Base-by-base conservation (phyloP, 108 stramenopile genomes). In the Epipyxis sp. region DNA sequence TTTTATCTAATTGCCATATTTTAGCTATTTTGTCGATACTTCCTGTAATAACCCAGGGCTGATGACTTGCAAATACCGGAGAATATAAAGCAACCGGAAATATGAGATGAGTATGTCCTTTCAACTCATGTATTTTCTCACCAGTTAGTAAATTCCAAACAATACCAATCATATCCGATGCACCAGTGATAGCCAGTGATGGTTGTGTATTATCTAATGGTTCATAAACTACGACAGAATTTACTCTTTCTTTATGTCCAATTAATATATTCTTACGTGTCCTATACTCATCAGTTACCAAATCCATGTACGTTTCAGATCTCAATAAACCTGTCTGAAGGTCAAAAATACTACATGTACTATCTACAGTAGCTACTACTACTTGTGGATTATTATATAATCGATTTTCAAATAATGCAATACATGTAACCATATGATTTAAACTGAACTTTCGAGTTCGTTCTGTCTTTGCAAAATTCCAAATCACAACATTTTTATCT, bases 41-140 rank as follows among this genome's bases (percentile, higher is more conserved):
- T 32, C 61, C 61, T 10, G 61, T 35, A 32, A 65, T 65, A 37
- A 65, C 61, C n/a, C n/a, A n/a, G n/a, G n/a, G n/a, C n/a, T n/a
- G n/a, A n/a, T n/a, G n/a, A n/a, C n/a, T n/a, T n/a, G n/a, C n/a
- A n/a, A n/a, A n/a, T 32, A 32, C 61, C 6, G 61, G 61, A 25
- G 10, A 32, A 37, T 35, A 65, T 16, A 65, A 10, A 37, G 61
- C 61, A 3, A 65, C 3, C 6, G 61, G 30, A 37, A 65, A 65
- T 10, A 65, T 32, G 13, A 37, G 10, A 6, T 65, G 6, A 3
- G 20, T 10, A 32, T 65, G 61, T 10, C 25, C 13, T 10, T 35
- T 37, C 25, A 65, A 35, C 35, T 3, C 6, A 29, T 25, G 20
- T 3, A 13, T 3, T 37, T 32, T 16, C 25, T 16, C 3, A 65